A percentile compares a stretch with the other conserved stretches of the same genome.
Conservation (phyloP, 257 asterid genomes). For the Jaltomata sinuosa region DNA sequence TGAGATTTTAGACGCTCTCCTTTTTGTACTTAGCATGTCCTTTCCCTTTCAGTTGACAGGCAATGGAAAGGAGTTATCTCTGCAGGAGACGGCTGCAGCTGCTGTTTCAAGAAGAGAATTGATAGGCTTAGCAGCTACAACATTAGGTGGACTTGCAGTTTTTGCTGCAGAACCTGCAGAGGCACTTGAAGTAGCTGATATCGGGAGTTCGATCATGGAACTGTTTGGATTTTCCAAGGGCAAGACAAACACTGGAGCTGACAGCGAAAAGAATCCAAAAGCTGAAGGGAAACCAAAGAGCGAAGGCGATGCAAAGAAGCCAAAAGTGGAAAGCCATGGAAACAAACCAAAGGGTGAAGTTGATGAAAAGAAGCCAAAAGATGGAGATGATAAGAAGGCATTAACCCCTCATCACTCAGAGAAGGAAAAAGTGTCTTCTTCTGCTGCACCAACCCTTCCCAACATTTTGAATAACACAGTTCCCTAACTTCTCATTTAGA, state of each 20-base stretch:
- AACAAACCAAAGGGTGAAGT: slow-evolving; percentile 1
- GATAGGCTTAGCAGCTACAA: slow-evolving; percentile 33
- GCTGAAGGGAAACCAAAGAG: not conserved
- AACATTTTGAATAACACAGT: not conserved
- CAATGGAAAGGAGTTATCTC: slow-evolving; percentile 5
- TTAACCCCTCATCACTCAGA: not conserved
- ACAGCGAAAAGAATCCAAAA: slow-evolving; percentile 14
- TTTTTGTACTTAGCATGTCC: not conserved
- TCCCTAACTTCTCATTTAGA: slow-evolving; percentile 16
- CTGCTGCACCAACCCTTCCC: not conserved
- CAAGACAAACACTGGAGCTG: slow-evolving; percentile 14
- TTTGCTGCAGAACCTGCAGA: slow-evolving; percentile 35
- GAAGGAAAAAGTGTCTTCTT: slow-evolving; percentile 5
- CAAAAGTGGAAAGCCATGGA: slow-evolving; percentile 13
- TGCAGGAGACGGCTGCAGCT: slow-evolving; percentile 10
- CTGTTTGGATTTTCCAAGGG: slow-evolving; percentile 16
- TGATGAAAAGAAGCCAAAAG: slow-evolving; percentile 2
- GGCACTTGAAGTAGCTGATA: slow-evolving; percentile 42
- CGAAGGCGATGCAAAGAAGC: slow-evolving; percentile 20
- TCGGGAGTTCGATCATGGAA: slow-evolving; percentile 36
- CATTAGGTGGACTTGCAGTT: slow-evolving; percentile 29
- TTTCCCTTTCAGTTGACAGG: slow-evolving; percentile 23
- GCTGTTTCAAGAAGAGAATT: slow-evolving; percentile 39
- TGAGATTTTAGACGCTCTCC: not conserved
- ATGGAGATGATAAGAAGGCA: not conserved